Conservation (phyloP, 495 filamentous ascomycete species). For the Podospora tetraspora region DNA sequence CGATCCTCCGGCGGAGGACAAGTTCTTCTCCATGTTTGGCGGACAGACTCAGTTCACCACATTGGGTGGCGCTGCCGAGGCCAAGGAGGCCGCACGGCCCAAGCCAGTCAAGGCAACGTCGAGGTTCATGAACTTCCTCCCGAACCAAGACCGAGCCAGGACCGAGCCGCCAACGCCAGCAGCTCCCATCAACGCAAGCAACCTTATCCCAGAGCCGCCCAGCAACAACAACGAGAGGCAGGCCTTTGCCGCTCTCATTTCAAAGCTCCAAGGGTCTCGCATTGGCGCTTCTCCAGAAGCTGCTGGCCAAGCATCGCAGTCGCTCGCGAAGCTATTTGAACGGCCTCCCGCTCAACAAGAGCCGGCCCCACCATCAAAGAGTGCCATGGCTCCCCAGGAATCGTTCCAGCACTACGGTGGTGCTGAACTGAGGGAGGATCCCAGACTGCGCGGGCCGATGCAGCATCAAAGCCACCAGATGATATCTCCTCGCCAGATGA, state of each 20-base stretch:
- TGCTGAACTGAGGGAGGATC: conserved; percentile 37
- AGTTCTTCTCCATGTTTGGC: conserved; percentile 69
- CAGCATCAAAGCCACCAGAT: conserved; percentile 37
- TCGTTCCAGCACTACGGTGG: conserved; percentile 41
- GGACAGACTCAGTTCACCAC: conserved; percentile 37
- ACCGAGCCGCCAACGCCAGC: conserved; percentile 46
- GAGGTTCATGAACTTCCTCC: conserved; percentile 79
- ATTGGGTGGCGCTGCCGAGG: conserved; percentile 33
- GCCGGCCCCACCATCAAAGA: conserved; percentile 20
- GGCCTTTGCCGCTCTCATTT: conserved; percentile 82
- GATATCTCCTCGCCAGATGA: conserved; percentile 37
- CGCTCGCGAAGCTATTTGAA: conserved; percentile 26
- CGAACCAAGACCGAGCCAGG: conserved; percentile 53
- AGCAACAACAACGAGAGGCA: conserved; percentile 72
- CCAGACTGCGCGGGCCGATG: conserved; percentile 22
- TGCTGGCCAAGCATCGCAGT: conserved; percentile 18
- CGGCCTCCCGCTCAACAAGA: conserved; percentile 25
- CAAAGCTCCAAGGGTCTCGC: conserved; percentile 60
- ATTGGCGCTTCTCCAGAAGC: conserved; percentile 16
- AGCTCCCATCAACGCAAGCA: conserved; percentile 17
- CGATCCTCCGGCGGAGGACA: conserved; percentile 61
- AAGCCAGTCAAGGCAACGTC: conserved; percentile 57
- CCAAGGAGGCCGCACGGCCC: conserved; percentile 39
- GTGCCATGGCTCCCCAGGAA: conserved; percentile 35
- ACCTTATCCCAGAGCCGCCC: conserved; percentile 19